Evolutionary conservation across 2,329 filamentous ascomycete genomes (phyloP), one percentile per base, ranked within the genome.

Genomic region (Leptographium wingfieldii): DNA sequence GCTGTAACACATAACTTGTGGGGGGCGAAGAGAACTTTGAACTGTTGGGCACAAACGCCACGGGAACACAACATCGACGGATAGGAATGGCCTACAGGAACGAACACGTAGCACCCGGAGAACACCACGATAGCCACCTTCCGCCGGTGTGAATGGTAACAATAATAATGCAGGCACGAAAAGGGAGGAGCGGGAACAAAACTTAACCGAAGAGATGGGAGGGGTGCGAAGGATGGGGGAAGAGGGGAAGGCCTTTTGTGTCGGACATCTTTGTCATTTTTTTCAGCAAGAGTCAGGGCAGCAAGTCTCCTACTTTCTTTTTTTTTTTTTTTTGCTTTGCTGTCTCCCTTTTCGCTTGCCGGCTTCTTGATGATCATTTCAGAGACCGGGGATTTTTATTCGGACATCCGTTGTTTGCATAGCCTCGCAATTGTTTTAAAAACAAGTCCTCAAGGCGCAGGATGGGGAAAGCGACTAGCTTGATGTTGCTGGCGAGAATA

Each of bases 1-100:
- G 33, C 49, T 5, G 76, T 78, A 63, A 70, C 69, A 78, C 76
- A 73, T 51, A 43, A 35, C n/a, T 11, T 27, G 57, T 53, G 57
- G 57, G 27, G 12, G 22, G 9, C 12, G 11, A 33, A 25, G 67
- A 68, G 67, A 16, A 59, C 25, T 40, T 48, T 19, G 22, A 59
- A 27, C 31, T 16, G 31, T n/a, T 57, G 27, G 58, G 59, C 27
- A 27, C 59, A 72, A 69, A 70, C 69, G 51, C 43, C 56, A 58
- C 61, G 46, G 64, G 66, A 63, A 67, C 55, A 67, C 65, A 68
- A 67, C 66, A 68, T 67, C 65, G 69, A 67, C 68, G 68, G 67
- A 64, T 59, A 59, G 63, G 62, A 63, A 63, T 64, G 61, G 29
- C 31, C 9, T 61, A 25, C 60, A 53, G 40, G 38, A 56, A 60